Conservation (phyloP, 164 flowering plant species). For the Umbilicus rupestris region DNA sequence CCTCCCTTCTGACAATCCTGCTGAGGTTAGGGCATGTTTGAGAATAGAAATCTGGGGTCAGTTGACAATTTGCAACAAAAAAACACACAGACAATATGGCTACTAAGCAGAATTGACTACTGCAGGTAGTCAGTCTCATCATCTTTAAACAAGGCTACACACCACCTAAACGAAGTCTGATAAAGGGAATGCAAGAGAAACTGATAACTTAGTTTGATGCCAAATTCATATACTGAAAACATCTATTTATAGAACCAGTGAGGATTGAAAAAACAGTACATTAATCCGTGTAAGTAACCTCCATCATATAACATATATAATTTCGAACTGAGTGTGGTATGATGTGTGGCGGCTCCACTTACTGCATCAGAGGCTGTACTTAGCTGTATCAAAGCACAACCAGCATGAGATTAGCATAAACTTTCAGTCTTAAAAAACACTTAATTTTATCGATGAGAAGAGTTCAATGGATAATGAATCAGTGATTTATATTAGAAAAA, state of each 20-base stretch:
- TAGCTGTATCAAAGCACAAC: not conserved
- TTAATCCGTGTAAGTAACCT: not conserved
- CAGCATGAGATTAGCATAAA: not conserved
- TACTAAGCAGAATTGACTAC: not conserved
- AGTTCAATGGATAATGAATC: not conserved
- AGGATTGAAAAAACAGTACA: not conserved
- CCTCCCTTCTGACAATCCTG: constrained; percentile 30
- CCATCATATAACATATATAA: not conserved
- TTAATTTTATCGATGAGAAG: not conserved
- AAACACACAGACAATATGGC: not conserved
- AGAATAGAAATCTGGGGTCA: constrained; percentile 35
- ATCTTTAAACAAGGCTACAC: not conserved
- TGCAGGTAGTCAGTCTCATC: not conserved
- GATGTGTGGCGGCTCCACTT: constrained; percentile 4
- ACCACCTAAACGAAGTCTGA: no score
- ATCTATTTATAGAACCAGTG: not conserved
- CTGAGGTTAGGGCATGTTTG: constrained; percentile 41
- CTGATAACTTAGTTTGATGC: not conserved
- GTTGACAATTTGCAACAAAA: constrained; percentile 17
- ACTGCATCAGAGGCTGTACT: not conserved
- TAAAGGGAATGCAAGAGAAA: not conserved
- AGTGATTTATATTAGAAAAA: not conserved
- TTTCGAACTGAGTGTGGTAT: not conserved
- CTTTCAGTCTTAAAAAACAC: not conserved
- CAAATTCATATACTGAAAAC: not conserved